Evolutionary conservation across 2,329 filamentous ascomycete species (phyloP), one percentile per base, ranked within the genome.

Genomic region (Ambrosiella beaveri): DNA sequence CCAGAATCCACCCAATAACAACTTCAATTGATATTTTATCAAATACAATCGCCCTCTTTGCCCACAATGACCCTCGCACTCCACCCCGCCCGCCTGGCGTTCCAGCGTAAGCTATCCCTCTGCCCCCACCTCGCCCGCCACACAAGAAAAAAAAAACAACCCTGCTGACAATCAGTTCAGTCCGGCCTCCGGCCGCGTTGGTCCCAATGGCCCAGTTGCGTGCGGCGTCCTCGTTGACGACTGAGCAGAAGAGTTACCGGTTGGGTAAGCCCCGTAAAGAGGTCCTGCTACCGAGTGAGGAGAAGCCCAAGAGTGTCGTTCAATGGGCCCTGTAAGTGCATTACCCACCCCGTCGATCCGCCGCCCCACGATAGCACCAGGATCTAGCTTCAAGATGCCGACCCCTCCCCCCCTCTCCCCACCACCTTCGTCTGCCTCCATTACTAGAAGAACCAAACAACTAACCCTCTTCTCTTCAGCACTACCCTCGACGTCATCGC

Each of bases 301-400:
- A 88, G 71, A 77, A 77, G 63, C 87, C 84, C 71, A 88, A 91
- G 76, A 82, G 86, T 65, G 80, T 81, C 61, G 75, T 91, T 66
- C 86, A 94, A 82, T 91, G 89, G 71, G 87, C 86, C 63, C 77
- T 94, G 86, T 91, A 85, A 65, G 85, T 80, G 12, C 47, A 5
- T 35, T 27, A 27, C 15, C 8, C 17, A 15, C 17, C 41, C 11
- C 35, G 7, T 47, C 35, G 2, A 51, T 36, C 19, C 15, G 17
- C 11, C 2, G 13, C 27, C 45, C 15, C 45, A 49, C 45, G 15
- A 19, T n/a, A 41, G 7, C 39, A 12, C 39, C 39, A 41, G 39
- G 39, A 41, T 41, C 3, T 27, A 27, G 2, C 27, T 27, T 27
- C 27, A 27, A 27, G 27, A 27, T 27, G 27, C 27, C 3, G 27